phyloP scores from a whole-genome alignment of 192 early-diverging fungal genomes.

The Coemansia sp. region DNA sequence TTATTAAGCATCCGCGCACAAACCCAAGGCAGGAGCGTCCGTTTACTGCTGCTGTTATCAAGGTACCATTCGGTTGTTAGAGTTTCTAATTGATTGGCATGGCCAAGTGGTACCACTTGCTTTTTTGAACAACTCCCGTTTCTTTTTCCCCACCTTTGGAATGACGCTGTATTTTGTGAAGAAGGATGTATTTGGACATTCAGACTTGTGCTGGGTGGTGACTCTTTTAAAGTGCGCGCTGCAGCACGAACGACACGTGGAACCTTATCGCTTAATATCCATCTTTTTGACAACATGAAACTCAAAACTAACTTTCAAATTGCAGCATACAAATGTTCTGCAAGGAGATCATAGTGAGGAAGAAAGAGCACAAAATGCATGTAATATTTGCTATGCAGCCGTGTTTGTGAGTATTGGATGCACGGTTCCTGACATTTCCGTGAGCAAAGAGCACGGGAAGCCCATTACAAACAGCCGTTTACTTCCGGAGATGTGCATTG shows the following conservation, averaged over 20 bases:
- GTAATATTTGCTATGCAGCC: not conserved
- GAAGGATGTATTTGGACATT: too few relatives aligned
- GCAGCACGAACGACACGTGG: too few relatives aligned
- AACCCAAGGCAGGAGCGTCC: too few relatives aligned
- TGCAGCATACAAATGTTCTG: not conserved
- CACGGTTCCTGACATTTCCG: not conserved
- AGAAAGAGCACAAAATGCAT: too few relatives aligned
- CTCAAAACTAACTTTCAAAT: not conserved
- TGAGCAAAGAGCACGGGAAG: not conserved
- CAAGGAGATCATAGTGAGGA: not conserved
- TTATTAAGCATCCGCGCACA: too few relatives aligned
- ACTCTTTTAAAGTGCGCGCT: too few relatives aligned
- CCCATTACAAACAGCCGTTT: not conserved
- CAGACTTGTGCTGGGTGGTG: too few relatives aligned
- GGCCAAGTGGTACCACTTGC: not conserved
- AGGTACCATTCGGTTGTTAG: not conserved
- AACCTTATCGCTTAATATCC: too few relatives aligned
- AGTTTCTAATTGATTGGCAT: not conserved
- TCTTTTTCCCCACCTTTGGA: too few relatives aligned
- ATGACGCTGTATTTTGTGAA: too few relatives aligned
- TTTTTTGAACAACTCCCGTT: too few relatives aligned
- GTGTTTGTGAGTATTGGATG: not conserved
- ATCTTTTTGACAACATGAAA: too few relatives aligned
- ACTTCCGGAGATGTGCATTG: not conserved
- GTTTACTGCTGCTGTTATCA: not conserved